Evolutionary conservation across 2,329 filamentous ascomycete species (phyloP).

Genomic region (Orbilia ellipsospora): DNA sequence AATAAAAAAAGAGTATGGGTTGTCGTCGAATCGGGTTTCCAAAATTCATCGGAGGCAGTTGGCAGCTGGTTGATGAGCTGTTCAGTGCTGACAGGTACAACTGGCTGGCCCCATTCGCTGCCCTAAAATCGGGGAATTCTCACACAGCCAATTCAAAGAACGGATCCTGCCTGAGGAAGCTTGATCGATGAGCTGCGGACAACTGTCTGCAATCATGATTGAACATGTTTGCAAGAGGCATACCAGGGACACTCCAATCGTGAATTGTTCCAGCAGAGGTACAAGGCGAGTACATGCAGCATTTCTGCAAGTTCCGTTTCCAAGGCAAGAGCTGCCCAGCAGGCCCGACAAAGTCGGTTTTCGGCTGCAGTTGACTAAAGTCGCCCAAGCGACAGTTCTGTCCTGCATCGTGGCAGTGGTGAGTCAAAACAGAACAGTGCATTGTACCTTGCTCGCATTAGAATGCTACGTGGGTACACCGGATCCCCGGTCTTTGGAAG

Average conservation of each 20-base stretch:
- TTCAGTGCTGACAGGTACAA: constrained; percentile 43
- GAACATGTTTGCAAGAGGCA: constrained; percentile 32
- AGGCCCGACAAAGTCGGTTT: neutral
- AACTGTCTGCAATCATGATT: constrained; percentile 53
- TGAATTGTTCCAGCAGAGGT: constrained; percentile 46
- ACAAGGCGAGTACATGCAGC: constrained; percentile 36
- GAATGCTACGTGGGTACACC: constrained; percentile 28
- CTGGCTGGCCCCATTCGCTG: constrained; percentile 42
- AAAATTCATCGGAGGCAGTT: constrained; percentile 24
- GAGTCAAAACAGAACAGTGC: constrained; percentile 32
- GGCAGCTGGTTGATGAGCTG: constrained; percentile 53
- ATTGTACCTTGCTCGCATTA: constrained; percentile 5
- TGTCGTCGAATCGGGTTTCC: constrained; percentile 40
- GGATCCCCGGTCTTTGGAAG: constrained; percentile 16
- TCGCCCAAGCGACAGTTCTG: constrained; percentile 25
- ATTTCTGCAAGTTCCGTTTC: constrained; percentile 28
- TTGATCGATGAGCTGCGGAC: constrained; percentile 40
- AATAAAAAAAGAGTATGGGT: neutral
- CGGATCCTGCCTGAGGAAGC: constrained; percentile 21
- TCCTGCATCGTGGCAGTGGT: constrained; percentile 19
- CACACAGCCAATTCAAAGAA: constrained; percentile 14
- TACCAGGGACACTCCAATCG: constrained; percentile 24
- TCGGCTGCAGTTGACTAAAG: constrained; percentile 37
- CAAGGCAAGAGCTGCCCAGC: constrained; percentile 41
- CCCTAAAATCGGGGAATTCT: constrained; percentile 13